These are phyloP conservation scores for Neurospora hispaniola DNA, from an alignment of 495 filamentous ascomycete genomes.

Conservation along the genomic window DNA sequence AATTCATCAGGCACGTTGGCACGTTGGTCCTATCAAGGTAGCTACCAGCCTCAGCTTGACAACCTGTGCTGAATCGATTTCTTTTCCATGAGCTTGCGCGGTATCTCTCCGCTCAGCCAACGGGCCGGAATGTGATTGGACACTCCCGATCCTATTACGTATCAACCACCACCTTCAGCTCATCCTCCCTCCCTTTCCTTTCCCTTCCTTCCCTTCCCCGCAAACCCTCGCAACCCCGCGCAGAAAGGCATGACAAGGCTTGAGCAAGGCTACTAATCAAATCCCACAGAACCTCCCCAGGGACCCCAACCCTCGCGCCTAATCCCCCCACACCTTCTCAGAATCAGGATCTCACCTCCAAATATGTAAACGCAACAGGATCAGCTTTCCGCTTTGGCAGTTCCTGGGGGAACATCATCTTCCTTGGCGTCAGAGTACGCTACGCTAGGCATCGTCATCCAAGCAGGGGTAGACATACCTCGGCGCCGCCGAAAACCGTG, in stretches of 20 bases:
- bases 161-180: not conserved
- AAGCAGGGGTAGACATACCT: not conserved
- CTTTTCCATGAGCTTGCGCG: not conserved
- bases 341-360: not conserved
- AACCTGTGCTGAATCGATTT: not conserved
- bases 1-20: not conserved
- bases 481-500: not conserved
- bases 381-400: not conserved
- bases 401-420: not conserved
- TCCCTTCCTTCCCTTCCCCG: not conserved
- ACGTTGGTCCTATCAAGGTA: not conserved
- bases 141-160: not conserved
- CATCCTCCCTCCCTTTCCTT: not conserved
- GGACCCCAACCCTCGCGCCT: not conserved
- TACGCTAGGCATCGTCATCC: not conserved
- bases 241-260: not conserved
- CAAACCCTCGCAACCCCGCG: not conserved
- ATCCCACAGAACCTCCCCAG: not conserved
- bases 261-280: not conserved
- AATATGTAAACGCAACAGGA: not conserved
- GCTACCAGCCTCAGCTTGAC: not conserved
- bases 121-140: not conserved
- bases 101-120: not conserved
- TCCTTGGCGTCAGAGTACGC: not conserved
- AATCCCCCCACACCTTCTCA: not conserved